Evolutionary conservation across 2,329 filamentous ascomycete genomes (phyloP), one percentile per base, ranked within the genome.

Genomic region (Torrubiellomyces zombiae): DNA sequence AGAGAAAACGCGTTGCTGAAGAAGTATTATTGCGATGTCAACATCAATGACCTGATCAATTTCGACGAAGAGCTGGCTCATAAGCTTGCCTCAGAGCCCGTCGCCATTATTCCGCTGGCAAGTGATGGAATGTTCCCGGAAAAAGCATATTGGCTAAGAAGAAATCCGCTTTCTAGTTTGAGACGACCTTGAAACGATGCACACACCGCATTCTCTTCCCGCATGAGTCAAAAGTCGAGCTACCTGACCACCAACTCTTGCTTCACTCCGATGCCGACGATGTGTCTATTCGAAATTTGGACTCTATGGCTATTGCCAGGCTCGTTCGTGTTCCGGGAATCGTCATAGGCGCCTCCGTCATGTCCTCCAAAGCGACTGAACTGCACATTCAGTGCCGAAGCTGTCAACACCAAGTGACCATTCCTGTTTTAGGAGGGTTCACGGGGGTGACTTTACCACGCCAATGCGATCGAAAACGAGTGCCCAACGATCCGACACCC

Each of bases 241-340:
- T 95, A 27, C 89, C 86, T 4, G 74, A 91, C 40, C 86, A 95
- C 50, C 89, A 98, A 51, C 71, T 98, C 16, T 77, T 98, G 28
- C 71, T 98, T 24, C 85, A 95, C 53, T 95, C 89, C 25, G 80
- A 75, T 30, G 83, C 83, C 35, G 76, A 86, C 26, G 75, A 91
- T 48, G 82, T 85, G 16, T 89, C 86, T 0, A 95, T 98, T 40
- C 78, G 89, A 36, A 83, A 94, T 38, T 67, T 98, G 19, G 89
- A 91, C 40, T 91, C 89, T 7, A 76, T 79, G 34, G 86, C 82
- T 34, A 91, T 98, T 38, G 83, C 86, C 5, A 75, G 83, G 38
- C 75, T 98, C n/a, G 86, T 98, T 19, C 73, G 86, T 28, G 92
- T 98, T 29, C 89, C 89, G 1, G 91, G 89, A 25, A 98, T 98